phyloP scores from a whole-genome alignment of 768 basidiomycete species.

The Suillus weaverae region DNA sequence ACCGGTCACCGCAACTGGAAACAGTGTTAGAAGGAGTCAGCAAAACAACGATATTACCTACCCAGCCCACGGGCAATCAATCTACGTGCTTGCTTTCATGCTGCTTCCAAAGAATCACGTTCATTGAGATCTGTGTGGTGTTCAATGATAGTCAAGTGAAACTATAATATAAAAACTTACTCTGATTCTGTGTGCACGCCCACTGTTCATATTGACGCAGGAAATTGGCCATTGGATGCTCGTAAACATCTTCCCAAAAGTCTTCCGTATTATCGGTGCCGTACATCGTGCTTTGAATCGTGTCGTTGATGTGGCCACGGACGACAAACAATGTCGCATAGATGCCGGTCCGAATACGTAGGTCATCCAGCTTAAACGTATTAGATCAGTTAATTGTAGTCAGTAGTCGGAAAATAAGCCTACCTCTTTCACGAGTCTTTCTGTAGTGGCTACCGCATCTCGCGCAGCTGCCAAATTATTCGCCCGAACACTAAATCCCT shows the following conservation, averaged over 20 bases:
- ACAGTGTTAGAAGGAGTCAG: not conserved
- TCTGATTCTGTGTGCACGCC: slow-evolving; percentile 9
- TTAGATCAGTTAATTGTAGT: too few relatives aligned
- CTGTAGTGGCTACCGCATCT: not conserved
- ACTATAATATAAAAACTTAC: not conserved
- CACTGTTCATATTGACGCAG: slow-evolving; percentile 14
- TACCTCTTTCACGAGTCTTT: slow-evolving; percentile 4
- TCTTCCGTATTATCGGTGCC: slow-evolving; percentile 9
- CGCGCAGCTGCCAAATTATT: slow-evolving; percentile 3
- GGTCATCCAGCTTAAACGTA: slow-evolving; percentile 4
- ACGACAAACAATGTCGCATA: slow-evolving; percentile 10
- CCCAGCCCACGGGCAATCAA: slow-evolving; percentile 11
- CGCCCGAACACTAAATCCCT: not conserved
- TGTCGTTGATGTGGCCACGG: slow-evolving; percentile 13
- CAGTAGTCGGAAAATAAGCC: too few relatives aligned
- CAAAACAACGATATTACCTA: slow-evolving; percentile 8
- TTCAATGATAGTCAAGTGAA: not conserved
- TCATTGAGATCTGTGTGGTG: not conserved
- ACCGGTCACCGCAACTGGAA: slow-evolving; percentile 5
- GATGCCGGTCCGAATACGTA: slow-evolving; percentile 1
- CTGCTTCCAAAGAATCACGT: slow-evolving; percentile 1
- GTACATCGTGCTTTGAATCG: slow-evolving; percentile 6
- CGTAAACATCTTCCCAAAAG: slow-evolving; percentile 9
- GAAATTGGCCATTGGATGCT: not conserved
- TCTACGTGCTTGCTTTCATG: slow-evolving; percentile 2